Evolutionary conservation across 129 eudicot species (phyloP).

Genomic region (Tagetes patula): DNA sequence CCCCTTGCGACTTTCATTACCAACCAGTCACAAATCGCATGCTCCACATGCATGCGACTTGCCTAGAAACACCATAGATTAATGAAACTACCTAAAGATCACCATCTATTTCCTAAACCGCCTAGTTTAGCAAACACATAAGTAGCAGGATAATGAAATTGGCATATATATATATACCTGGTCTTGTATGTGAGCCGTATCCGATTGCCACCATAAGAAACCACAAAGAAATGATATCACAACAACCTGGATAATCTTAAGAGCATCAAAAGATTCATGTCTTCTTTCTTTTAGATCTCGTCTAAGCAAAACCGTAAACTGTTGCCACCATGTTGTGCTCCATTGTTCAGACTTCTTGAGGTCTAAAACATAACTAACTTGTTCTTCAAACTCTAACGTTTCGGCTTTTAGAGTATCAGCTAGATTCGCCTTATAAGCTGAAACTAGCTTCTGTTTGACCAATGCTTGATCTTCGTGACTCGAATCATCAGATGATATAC

Average conservation of each 20-base stretch:
- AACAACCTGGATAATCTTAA: conserved; percentile 57
- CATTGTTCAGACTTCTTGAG: conserved; percentile 42
- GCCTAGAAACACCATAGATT: no score
- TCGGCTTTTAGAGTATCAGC: conserved; percentile 41
- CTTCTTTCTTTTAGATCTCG: conserved; percentile 78
- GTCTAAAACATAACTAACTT: conserved; percentile 16
- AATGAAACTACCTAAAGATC: no score
- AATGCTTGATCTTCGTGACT: conserved; percentile 43
- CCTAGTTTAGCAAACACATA: background rate
- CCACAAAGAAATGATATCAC: conserved; percentile 51
- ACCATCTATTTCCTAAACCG: no score
- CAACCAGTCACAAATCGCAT: no score
- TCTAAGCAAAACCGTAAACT: conserved; percentile 53
- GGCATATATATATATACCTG: conserved; percentile 44
- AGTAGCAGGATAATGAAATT: background rate
- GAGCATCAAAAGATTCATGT: conserved; percentile 55
- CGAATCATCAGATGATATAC: conserved; percentile 51
- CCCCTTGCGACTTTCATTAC: no score
- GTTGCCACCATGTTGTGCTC: conserved; percentile 80
- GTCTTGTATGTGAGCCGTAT: conserved; percentile 53
- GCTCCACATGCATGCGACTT: no score
- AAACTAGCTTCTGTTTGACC: conserved; percentile 50
- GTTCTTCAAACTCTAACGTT: conserved; percentile 17
- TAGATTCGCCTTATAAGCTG: conserved; percentile 49
- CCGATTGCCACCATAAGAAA: conserved; percentile 74